Percentiles rank a stretch among this genome's conserved stretches.
phyloP scores from a whole-genome alignment of 108 stramenopile species.

The Ochromonas danica region DNA sequence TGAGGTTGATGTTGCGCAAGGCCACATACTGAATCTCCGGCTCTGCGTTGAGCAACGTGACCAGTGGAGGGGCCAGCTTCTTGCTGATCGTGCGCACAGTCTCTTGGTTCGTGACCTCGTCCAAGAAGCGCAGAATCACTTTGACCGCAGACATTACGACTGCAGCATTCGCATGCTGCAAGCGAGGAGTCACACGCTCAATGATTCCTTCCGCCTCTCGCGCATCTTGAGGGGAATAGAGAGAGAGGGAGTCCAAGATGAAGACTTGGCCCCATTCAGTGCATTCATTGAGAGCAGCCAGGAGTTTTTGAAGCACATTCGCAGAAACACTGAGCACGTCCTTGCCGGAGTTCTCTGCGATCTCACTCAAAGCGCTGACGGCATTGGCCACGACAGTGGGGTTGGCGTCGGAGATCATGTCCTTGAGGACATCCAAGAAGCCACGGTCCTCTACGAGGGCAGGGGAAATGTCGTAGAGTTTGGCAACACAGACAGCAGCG shows the following conservation, averaged over 20 bases:
- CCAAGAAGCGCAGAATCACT: constrained; percentile 93
- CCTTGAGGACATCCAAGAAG: constrained; percentile 88
- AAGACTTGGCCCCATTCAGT: constrained; percentile 99
- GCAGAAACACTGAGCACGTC: constrained; percentile 91
- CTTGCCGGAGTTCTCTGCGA: constrained; percentile 86
- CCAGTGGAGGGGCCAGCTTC: constrained; percentile 98
- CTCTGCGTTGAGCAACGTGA: constrained; percentile 91
- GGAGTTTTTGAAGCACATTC: constrained; percentile 86
- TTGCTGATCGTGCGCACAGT: constrained; percentile 43
- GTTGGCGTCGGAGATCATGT: constrained; percentile 91
- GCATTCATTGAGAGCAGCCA: constrained; percentile 98
- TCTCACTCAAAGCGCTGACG: constrained; percentile 95
- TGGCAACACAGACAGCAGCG: constrained; percentile 98
- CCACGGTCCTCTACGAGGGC: constrained; percentile 93
- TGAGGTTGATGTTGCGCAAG: constrained; percentile 95
- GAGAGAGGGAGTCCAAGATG: constrained; percentile 93
- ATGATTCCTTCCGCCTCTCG: constrained; percentile 83
- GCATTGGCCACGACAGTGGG: constrained; percentile 98
- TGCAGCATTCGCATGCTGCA: constrained; percentile 97
- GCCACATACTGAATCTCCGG: constrained; percentile 99
- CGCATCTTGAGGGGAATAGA: constrained; percentile 73
- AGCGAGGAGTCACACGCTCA: constrained; percentile 94
- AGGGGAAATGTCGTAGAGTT: constrained; percentile 97
- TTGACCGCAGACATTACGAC: constrained; percentile 99
- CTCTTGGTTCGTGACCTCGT: constrained; percentile 68